phyloP scores from a whole-genome alignment of 2,329 filamentous ascomycete species.

The Alternaria dauci region DNA sequence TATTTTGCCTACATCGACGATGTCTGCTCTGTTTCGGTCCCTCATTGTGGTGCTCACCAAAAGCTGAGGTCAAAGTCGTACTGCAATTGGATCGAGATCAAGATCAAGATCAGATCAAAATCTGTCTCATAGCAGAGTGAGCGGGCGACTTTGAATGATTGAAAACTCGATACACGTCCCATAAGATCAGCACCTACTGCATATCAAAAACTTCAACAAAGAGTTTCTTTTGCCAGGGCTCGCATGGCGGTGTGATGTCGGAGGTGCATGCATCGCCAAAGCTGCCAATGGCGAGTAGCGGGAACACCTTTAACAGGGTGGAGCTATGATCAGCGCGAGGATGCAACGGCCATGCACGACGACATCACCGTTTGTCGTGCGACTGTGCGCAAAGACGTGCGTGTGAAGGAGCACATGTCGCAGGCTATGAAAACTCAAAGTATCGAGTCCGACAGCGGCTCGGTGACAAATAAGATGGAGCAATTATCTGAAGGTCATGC shows the following conservation, averaged over 20 bases:
- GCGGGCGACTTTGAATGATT: background rate
- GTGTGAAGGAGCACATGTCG: background rate
- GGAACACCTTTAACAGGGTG: conserved; percentile 14
- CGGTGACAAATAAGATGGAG: conserved; percentile 15
- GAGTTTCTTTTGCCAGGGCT: conserved; percentile 2
- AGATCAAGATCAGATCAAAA: background rate
- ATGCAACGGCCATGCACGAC: conserved; percentile 12
- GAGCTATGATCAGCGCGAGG: conserved; percentile 21
- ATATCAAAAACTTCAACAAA: background rate
- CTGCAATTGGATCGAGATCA: too few species aligned
- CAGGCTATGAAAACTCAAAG: background rate
- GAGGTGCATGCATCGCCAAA: conserved; percentile 20
- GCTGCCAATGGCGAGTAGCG: conserved; percentile 29
- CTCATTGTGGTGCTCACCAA: background rate
- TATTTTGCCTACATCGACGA: background rate
- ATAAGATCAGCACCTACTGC: background rate
- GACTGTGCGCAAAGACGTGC: conserved; percentile 2
- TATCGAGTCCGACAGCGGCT: conserved; percentile 12
- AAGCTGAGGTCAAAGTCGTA: background rate
- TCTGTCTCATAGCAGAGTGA: background rate
- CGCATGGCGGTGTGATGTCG: conserved; percentile 17
- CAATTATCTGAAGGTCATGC: conserved; percentile 9
- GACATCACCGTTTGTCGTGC: conserved; percentile 14
- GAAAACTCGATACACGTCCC: background rate
- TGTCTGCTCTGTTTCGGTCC: background rate